Conservation (phyloP, 495 filamentous ascomycete species). For the Darksidea phi region DNA sequence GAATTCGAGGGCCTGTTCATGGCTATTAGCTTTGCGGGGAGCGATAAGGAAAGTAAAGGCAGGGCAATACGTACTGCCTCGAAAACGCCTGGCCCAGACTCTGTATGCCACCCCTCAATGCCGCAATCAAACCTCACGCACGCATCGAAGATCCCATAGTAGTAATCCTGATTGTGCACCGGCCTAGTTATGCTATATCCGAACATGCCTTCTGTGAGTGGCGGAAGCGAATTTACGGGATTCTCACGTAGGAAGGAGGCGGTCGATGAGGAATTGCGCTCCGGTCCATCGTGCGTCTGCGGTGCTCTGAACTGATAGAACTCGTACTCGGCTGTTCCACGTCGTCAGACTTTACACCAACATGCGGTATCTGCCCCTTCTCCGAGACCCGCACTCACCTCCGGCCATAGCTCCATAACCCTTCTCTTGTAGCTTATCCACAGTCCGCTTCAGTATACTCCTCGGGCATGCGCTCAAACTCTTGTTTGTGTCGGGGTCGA, state of each 20-base stretch:
- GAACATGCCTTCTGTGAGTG: conserved; percentile 95
- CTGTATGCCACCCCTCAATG: conserved; percentile 97
- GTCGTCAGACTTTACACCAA: background rate
- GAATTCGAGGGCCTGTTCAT: conserved; percentile 83
- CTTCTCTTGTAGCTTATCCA: conserved; percentile 62
- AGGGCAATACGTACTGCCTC: conserved; percentile 67
- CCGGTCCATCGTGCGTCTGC: conserved; percentile 43
- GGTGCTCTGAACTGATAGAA: conserved; percentile 92
- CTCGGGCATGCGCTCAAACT: conserved; percentile 81
- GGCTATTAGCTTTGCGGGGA: conserved; percentile 36
- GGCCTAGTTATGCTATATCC: conserved; percentile 94
- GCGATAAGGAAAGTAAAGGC: background rate
- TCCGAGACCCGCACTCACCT: conserved; percentile 55
- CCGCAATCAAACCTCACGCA: conserved; percentile 78
- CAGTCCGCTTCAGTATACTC: conserved; percentile 65
- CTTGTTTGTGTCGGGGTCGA: conserved; percentile 66
- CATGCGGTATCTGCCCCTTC: background rate
- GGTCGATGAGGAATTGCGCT: conserved; percentile 67
- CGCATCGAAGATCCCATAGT: conserved; percentile 82
- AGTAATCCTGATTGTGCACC: conserved; percentile 90
- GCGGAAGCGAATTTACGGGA: conserved; percentile 65
- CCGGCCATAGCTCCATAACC: conserved; percentile 87
- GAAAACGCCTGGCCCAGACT: conserved; percentile 92
- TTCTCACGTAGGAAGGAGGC: conserved; percentile 73
- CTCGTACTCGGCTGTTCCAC: conserved; percentile 79